Conservation (phyloP, 108 stramenopile genomes). For the Licmophora abbreviata region DNA sequence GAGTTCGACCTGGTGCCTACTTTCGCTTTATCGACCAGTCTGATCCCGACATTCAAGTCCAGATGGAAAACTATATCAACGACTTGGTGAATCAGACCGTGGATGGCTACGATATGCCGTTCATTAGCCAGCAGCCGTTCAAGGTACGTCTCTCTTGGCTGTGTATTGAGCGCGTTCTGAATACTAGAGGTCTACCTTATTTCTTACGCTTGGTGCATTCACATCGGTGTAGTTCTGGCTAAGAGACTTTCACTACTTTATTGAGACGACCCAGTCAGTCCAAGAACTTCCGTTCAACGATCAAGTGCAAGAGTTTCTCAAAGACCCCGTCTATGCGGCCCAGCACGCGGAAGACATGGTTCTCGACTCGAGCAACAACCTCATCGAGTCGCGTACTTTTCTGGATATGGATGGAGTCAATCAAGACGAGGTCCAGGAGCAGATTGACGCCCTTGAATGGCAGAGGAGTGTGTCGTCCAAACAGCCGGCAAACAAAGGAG, state of each 20-base stretch:
- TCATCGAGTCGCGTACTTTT: conserved; percentile 5
- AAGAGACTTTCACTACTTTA: neutral
- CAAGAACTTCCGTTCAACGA: conserved; percentile 1
- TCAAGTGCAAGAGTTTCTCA: conserved; percentile 1
- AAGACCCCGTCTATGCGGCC: neutral
- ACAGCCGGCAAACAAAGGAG: conserved; percentile 10
- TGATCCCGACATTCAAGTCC: neutral
- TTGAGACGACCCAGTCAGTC: neutral
- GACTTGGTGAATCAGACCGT: neutral
- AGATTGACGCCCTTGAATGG: conserved; percentile 6
- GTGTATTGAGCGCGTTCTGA: too few species aligned
- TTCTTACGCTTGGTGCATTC: too few species aligned
- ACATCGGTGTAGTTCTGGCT: conserved; percentile 1
- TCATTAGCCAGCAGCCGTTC: too few species aligned
- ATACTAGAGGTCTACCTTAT: too few species aligned
- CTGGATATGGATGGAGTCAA: conserved; percentile 13
- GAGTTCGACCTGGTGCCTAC: conserved; percentile 2
- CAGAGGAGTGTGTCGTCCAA: conserved; percentile 5
- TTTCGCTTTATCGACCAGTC: conserved; percentile 4
- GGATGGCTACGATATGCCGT: neutral
- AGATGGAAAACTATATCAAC: neutral
- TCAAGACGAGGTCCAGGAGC: conserved; percentile 6
- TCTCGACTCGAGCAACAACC: conserved; percentile 2
- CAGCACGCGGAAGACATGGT: neutral
- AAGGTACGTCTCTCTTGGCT: too few species aligned